These are phyloP conservation scores for Falciphora oryzae DNA, from an alignment of 2,329 filamentous ascomycete species.

Conservation along the genomic window DNA sequence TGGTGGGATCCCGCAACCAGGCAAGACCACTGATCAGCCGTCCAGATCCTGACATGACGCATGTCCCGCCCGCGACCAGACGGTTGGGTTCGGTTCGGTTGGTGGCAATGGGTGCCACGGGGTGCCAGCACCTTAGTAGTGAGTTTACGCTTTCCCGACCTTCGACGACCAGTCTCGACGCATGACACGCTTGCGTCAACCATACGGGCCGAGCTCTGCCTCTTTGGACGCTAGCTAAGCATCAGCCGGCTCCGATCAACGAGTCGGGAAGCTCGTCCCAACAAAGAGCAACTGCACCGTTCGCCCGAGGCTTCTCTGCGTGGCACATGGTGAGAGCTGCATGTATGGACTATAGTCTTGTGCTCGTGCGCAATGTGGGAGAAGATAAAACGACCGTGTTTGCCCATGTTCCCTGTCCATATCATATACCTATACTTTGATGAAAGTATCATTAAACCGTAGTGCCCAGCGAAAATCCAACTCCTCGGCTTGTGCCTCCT, in stretches of 20 bases:
- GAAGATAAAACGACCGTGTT: neutral
- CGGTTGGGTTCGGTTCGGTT: too few relatives aligned
- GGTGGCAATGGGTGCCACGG: too few relatives aligned
- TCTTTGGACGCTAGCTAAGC: neutral
- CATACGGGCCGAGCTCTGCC: neutral
- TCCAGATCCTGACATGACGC: neutral
- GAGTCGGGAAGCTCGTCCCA: neutral
- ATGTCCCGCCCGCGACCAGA: neutral
- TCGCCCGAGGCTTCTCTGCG: neutral
- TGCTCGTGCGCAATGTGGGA: too few relatives aligned
- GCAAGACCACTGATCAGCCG: too few relatives aligned
- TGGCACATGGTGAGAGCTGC: neutral
- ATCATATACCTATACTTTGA: neutral
- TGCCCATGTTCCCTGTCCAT: neutral
- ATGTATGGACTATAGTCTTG: neutral
- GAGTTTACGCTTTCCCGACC: too few relatives aligned
- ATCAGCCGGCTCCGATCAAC: too few relatives aligned
- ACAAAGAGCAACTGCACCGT: neutral
- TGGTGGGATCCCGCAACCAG: too few relatives aligned
- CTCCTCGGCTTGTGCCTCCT: too few relatives aligned
- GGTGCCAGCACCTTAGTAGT: too few relatives aligned
- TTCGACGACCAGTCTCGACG: too few relatives aligned
- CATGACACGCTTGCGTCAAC: neutral
- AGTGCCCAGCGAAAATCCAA: neutral
- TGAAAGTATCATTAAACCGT: neutral